A percentile compares a stretch with the other conserved stretches of the same genome.
phyloP scores from a whole-genome alignment of 192 early-diverging fungal species.

The Backusella liffmaniae region DNA sequence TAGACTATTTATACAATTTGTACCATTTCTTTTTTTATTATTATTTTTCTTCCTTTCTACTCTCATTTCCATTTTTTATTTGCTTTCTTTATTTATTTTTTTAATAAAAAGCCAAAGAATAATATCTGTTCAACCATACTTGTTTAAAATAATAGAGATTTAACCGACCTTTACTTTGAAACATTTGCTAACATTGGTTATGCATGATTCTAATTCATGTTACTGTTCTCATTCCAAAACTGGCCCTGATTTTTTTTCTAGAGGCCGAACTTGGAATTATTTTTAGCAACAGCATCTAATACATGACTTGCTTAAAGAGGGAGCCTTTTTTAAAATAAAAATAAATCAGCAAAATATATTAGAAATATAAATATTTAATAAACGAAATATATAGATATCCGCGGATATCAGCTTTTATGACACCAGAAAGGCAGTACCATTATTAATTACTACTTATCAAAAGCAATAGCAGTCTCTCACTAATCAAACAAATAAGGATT shows the following conservation, averaged over 20 bases:
- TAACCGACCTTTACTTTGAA: not conserved
- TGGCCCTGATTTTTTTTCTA: not conserved
- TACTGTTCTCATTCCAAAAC: not conserved
- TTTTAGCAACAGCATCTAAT: not conserved
- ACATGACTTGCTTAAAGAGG: not conserved
- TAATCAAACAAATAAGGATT: too few relatives aligned
- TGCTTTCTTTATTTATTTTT: not conserved
- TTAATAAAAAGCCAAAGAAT: not conserved
- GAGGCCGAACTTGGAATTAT: not conserved
- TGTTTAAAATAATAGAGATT: not conserved
- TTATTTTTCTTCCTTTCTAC: not conserved
- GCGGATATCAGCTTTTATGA: not conserved
- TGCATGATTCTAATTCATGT: not conserved
- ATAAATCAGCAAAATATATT: too few relatives aligned
- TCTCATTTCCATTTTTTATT: not conserved
- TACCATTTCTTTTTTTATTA: not conserved
- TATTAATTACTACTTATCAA: too few relatives aligned
- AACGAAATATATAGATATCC: not conserved
- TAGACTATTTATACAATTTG: constrained; percentile 2
- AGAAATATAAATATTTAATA: not conserved
- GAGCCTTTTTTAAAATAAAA: too few relatives aligned
- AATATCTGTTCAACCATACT: not conserved
- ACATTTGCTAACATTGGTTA: not conserved
- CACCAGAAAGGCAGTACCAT: not conserved
- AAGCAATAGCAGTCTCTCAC: too few relatives aligned